Evolutionary conservation across 2,329 filamentous ascomycete species (phyloP), one percentile per base, ranked within the genome.

Genomic region (Microascus cirrosus): DNA sequence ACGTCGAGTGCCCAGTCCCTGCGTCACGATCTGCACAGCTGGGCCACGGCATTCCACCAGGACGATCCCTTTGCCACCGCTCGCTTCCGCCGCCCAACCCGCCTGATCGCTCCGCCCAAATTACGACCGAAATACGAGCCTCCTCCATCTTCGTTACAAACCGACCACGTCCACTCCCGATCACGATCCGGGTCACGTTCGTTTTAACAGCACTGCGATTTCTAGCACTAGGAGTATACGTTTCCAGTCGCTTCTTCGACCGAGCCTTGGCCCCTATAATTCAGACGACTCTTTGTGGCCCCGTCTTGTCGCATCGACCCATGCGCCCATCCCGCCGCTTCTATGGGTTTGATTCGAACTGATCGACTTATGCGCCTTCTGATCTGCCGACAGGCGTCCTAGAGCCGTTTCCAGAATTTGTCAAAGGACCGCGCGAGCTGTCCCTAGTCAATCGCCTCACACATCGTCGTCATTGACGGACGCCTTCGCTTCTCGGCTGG

Each of bases 331-430:
- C 32, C 55, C 39, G n/a, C 36, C 55, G 55, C 55, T 53, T 57
- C 32, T 57, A 57, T 57, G 55, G 55, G 45, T 36, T 57, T 59
- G 58, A 39, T 58, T 60, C 59, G 58, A 56, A 61, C 58, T 51
- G 55, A 56, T 60, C 61, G 52, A 59, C 54, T 60, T 59, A 56
- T 60, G 45, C 51, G 57, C 48, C 22, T 56, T 52, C 36, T 55
- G 53, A 50, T 52, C 58, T 18, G 54, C 50, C 56, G 52, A 35
- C 55, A 36, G 57, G 34, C 48, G 34, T 45, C 57, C 54, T 54
- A 57, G 45, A 54, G 54, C 32, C 54, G 42, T n/a, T 32, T 35
- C 55, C 36, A 55, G 45, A 45, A 25, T 45, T 34, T 51, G 13
- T 11, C 52, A 56, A 54, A n/a, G 36, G 36, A 25, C 25, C 24